Conservation (phyloP, 257 asterid species). For the Mentha longifolia region DNA sequence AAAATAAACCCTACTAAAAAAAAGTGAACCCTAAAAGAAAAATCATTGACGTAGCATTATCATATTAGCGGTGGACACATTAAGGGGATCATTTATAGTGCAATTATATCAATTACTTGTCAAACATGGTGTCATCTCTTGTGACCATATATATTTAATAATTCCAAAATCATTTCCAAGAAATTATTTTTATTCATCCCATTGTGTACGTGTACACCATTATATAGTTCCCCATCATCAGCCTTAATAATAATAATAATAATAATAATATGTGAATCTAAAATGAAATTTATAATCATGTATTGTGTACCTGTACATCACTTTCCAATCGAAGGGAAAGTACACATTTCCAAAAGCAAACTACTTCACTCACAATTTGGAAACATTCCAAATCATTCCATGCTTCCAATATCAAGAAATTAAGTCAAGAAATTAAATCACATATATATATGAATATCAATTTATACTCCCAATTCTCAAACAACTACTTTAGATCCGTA, state of each 20-base stretch:
- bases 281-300: neutral
- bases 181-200: neutral
- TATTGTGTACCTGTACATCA: too few species aligned
- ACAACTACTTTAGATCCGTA: too few species aligned
- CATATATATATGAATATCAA: too few species aligned
- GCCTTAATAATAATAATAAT: neutral
- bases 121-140: conserved; percentile 4
- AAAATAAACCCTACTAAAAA: too few species aligned
- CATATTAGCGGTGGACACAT: too few species aligned
- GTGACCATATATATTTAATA: conserved; percentile 2
- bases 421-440: too few species aligned
- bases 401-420: too few species aligned
- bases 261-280: neutral
- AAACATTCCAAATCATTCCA: neutral
- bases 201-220: neutral
- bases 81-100: too few species aligned
- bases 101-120: neutral
- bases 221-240: neutral
- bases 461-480: too few species aligned
- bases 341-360: neutral
- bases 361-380: neutral
- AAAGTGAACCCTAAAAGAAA: too few species aligned
- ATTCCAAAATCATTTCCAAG: neutral
- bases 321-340: neutral
- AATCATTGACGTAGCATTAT: too few species aligned